A percentile compares a stretch with the other conserved stretches of the same genome.
Evolutionary conservation across 257 asterid genomes (phyloP).

Genomic region (Nicotiana otophora): DNA sequence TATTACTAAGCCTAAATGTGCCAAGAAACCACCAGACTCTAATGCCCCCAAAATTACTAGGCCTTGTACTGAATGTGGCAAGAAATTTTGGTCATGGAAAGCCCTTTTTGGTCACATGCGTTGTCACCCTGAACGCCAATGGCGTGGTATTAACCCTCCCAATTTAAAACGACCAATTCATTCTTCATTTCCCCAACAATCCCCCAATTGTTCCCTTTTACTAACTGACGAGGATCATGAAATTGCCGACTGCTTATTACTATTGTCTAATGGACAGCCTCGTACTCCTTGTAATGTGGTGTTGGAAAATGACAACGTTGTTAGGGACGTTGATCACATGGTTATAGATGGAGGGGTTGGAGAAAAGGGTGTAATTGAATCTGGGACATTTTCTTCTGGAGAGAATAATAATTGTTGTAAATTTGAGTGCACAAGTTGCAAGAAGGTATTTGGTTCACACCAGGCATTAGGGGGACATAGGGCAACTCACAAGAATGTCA

Average conservation of each 20-base stretch:
- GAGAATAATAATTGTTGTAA: conserved; percentile 9
- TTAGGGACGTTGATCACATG: conserved; percentile 9
- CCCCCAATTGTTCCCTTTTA: not conserved
- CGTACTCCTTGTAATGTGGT: not conserved
- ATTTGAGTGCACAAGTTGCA: conserved; percentile 81
- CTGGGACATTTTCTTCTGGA: conserved; percentile 2
- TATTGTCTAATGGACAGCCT: conserved; percentile 47
- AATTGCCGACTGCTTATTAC: conserved; percentile 47
- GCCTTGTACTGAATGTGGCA: conserved; percentile 85
- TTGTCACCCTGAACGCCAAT: conserved; percentile 92
- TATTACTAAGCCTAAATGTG: conserved; percentile 24
- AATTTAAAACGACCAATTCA: conserved; percentile 10
- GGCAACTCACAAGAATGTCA: conserved; percentile 84
- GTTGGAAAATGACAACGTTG: too few relatives aligned
- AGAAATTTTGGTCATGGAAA: conserved; percentile 68
- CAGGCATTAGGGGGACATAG: conserved; percentile 87
- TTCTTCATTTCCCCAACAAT: not conserved
- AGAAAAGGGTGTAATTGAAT: not conserved
- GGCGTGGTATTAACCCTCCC: conserved; percentile 85
- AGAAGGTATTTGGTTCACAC: conserved; percentile 73
- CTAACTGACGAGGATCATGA: conserved; percentile 55
- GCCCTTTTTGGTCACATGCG: conserved; percentile 99
- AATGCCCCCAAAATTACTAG: conserved; percentile 49
- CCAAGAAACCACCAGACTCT: conserved; percentile 42
- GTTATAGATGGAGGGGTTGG: conserved; percentile 7